Conservation (phyloP, 1,139 yeast genomes). For the Saccharomyces pastorianus region DNA sequence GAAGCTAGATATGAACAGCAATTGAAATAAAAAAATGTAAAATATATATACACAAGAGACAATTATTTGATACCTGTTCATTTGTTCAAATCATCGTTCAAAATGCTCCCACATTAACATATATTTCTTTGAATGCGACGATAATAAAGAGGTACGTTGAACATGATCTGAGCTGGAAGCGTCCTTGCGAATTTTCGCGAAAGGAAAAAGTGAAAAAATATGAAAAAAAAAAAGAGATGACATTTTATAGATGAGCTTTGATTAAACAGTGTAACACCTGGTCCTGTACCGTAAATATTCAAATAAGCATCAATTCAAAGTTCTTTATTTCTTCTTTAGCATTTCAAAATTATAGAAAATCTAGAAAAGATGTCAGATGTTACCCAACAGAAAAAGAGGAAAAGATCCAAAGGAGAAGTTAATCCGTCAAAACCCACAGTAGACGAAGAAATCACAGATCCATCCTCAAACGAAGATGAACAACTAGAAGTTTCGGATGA, state of each 20-base stretch:
- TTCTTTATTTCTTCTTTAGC: neutral
- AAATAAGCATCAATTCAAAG: neutral
- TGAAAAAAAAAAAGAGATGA: neutral
- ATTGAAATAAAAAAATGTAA: slow-evolving; percentile 13
- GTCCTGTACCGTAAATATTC: neutral
- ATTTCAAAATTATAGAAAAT: neutral
- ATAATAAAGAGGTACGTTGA: neutral
- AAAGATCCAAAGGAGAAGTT: slow-evolving; percentile 21
- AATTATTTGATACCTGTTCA: too few relatives aligned
- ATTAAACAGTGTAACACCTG: neutral
- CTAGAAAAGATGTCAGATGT: slow-evolving; percentile 11
- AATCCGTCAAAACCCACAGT: slow-evolving; percentile 8
- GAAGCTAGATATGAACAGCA: slow-evolving; percentile 45
- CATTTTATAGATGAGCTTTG: slow-evolving; percentile 2
- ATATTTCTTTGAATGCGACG: neutral
- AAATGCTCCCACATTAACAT: neutral
- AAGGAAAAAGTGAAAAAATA: neutral
- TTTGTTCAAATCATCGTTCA: neutral
- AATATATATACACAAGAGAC: neutral
- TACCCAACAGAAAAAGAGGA: slow-evolving; percentile 12
- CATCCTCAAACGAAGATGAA: slow-evolving; percentile 31
- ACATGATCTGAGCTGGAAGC: neutral
- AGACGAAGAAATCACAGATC: slow-evolving; percentile 32
- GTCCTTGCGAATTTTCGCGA: neutral
- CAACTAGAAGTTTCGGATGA: slow-evolving; percentile 23